A percentile compares a stretch with the other conserved stretches of the same genome.
These are phyloP conservation scores for Asterophora lycoperdoides DNA, from an alignment of 768 basidiomycete species.

Conservation along the genomic window DNA sequence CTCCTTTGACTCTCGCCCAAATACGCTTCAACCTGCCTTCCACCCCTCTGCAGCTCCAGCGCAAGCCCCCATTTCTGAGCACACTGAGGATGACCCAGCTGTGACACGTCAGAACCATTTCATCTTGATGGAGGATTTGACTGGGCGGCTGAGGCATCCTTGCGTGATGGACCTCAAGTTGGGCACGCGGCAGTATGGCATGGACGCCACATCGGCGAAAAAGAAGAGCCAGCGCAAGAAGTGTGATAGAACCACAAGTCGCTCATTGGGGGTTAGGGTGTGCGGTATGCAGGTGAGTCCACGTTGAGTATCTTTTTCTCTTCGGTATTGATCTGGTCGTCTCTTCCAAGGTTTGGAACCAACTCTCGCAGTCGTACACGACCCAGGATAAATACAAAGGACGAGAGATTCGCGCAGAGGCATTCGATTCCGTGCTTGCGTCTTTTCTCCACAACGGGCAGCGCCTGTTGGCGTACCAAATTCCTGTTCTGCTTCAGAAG, in stretches of 20 bases:
- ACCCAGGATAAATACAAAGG: constrained; percentile 98
- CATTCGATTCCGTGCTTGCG: constrained; percentile 77
- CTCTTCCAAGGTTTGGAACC: constrained; percentile 94
- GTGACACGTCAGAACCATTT: constrained; percentile 93
- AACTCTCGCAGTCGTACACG: constrained; percentile 73
- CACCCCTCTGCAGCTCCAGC: constrained; percentile 20
- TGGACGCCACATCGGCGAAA: constrained; percentile 87
- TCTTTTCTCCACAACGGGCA: constrained; percentile 87
- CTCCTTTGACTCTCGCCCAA: constrained; percentile 32
- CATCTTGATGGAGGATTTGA: constrained; percentile 98
- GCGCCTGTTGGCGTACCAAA: constrained; percentile 82
- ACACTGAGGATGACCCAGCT: constrained; percentile 36
- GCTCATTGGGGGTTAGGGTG: constrained; percentile 84
- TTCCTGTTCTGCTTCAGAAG: constrained; percentile 87
- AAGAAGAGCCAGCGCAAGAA: constrained; percentile 99
- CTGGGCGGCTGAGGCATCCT: constrained; percentile 83
- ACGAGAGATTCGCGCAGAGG: constrained; percentile 80
- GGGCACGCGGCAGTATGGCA: constrained; percentile 99
- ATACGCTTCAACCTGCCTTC: constrained; percentile 22
- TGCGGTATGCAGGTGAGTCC: constrained; percentile 99
- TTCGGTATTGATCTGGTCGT: neutral
- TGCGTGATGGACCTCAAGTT: constrained; percentile 99
- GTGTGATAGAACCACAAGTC: constrained; percentile 93
- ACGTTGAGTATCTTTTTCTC: too few species aligned
- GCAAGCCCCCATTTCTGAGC: constrained; percentile 32